Percentiles rank a stretch among this genome's conserved stretches.
Evolutionary conservation across 2,329 filamentous ascomycete species (phyloP).

Genomic region (Myriosclerotinia curreyana): DNA sequence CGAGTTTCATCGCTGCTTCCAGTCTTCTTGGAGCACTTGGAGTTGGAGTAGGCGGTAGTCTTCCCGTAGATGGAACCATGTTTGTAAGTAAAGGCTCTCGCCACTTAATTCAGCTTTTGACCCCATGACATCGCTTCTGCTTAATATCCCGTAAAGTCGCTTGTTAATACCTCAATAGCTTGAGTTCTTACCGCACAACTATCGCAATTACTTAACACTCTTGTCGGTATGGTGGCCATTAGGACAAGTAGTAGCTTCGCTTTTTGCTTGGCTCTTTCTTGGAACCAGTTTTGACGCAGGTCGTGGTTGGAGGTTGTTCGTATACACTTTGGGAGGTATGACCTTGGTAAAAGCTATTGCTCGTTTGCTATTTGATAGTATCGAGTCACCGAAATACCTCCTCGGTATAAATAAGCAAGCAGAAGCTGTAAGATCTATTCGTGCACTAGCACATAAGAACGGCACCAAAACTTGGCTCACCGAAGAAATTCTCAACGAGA

Average conservation of each 20-base stretch:
- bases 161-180: constrained; percentile 41
- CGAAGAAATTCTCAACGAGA: constrained; percentile 60
- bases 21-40: constrained; percentile 59
- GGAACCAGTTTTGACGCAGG: constrained; percentile 49
- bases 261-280: constrained; percentile 74
- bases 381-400: constrained; percentile 82
- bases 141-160: background rate
- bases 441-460: constrained; percentile 74
- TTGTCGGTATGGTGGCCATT: constrained; percentile 87
- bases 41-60: constrained; percentile 62
- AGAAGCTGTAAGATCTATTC: constrained; percentile 76
- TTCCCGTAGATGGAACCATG: constrained; percentile 18
- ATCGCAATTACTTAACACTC: constrained; percentile 70
- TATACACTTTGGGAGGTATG: constrained; percentile 66
- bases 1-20: constrained; percentile 65
- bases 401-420: constrained; percentile 71
- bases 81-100: constrained; percentile 10
- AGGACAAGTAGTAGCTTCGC: constrained; percentile 69
- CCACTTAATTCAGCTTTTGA: background rate
- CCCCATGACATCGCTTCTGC: background rate
- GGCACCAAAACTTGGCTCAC: constrained; percentile 71
- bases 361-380: constrained; percentile 76
- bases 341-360: constrained; percentile 75
- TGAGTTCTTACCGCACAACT: constrained; percentile 75
- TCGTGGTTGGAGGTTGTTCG: constrained; percentile 74